Evolutionary conservation across 257 asterid genomes (phyloP).

Genomic region (Nicotiana benthamiana): DNA sequence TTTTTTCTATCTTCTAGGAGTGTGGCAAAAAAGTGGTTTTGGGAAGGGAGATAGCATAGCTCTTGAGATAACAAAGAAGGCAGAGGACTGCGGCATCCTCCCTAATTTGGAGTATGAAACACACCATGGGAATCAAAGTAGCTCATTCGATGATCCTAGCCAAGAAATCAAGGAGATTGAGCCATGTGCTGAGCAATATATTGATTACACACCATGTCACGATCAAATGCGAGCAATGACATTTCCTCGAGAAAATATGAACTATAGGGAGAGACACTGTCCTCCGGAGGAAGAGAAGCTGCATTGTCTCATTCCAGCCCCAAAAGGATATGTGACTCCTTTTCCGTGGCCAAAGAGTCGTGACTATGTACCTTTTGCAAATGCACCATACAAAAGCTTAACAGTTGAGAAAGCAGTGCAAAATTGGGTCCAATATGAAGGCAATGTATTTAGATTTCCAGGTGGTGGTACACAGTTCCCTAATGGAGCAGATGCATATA

Average conservation of each 20-base stretch:
- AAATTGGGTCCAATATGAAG: constrained; percentile 40
- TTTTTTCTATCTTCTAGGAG: constrained; percentile 32
- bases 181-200: constrained; percentile 24
- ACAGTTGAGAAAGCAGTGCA: constrained; percentile 42
- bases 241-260: constrained; percentile 34
- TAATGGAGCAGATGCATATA: constrained; percentile 38
- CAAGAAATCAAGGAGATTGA: constrained; percentile 10
- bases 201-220: constrained; percentile 40
- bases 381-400: constrained; percentile 37
- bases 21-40: constrained; percentile 40
- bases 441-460: constrained; percentile 34
- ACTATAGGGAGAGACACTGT: constrained; percentile 37
- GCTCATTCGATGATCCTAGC: constrained; percentile 6
- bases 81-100: constrained; percentile 25
- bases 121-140: constrained; percentile 23
- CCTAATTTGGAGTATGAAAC: constrained; percentile 31
- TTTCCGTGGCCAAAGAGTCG: constrained; percentile 44
- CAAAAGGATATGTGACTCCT: constrained; percentile 36
- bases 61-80: constrained; percentile 24
- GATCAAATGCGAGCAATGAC: constrained; percentile 36
- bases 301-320: constrained; percentile 38
- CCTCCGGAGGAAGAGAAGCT: constrained; percentile 33
- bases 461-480: constrained; percentile 46
- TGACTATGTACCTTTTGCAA: constrained; percentile 35
- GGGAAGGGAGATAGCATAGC: constrained; percentile 46